Evolutionary conservation across 345 rosid genomes (phyloP), one percentile per base, ranked within the genome.

Genomic region (Kandelia obovata): DNA sequence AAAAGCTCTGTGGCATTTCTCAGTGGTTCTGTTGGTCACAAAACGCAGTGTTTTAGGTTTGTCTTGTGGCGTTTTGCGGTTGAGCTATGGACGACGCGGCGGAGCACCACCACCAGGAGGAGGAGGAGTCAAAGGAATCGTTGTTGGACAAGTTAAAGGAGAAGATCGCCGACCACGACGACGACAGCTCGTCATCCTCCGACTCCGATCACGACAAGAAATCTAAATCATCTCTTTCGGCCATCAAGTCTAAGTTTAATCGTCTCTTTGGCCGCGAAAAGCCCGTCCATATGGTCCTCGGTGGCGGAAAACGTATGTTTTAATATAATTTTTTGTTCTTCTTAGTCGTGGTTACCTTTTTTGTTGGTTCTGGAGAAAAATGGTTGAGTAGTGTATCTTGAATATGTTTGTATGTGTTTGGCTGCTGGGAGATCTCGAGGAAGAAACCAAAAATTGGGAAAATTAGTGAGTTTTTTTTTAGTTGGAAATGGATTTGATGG

Each of bases 211-310:
- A 79, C 71, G 82, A 75, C 20, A 66, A 77, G 79, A 74, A 78
- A 23, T 10, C 58, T 21, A 58, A 58, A 53, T 17, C 66, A 2
- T 71, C 74, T 55, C 60, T 71, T 1, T 72, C 76, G 35, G 46
- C 79, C 11, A 5, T 71, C 27, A 71, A 76, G 66, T 53, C 73
- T 6, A 84, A 89, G 56, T 80, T 87, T 66, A 84, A 73, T 69
- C 85, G 95, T 74, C 84, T 92, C 68, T 92, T 92, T 58, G 97
- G 97, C 37, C 75, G 97, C 34, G 96, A 95, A 64, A 77, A 84
- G 74, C 96, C 99, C 52, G 82, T 95, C 62, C 99, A 92, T 70
- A 73, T 85, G 74, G 94, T 90, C 75, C 80, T 95, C 68, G 99
- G 99, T 56, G 96, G 96, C 55, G 99, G 97, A 58, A 92, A 88